phyloP scores from a whole-genome alignment of 257 asterid genomes.

The Solanum rostratum region DNA sequence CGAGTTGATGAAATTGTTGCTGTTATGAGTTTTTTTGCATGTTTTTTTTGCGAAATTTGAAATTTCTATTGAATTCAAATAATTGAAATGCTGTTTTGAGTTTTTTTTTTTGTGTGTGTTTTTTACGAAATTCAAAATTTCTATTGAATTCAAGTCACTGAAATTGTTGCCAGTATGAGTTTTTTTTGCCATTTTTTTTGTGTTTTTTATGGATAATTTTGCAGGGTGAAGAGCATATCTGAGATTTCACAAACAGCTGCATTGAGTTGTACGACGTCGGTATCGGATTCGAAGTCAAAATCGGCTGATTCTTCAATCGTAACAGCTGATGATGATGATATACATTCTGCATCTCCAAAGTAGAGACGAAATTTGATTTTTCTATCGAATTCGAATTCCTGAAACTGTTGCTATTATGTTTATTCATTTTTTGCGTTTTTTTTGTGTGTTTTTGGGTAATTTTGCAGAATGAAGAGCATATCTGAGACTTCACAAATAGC shows the following conservation, averaged over 20 bases:
- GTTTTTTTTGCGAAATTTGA: not conserved
- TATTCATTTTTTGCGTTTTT: not conserved
- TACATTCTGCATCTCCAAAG: constrained; percentile 15
- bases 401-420: not conserved
- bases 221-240: constrained; percentile 11
- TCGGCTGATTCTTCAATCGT: not conserved
- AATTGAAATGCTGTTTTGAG: not conserved
- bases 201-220: not conserved
- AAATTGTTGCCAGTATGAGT: not conserved
- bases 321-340: not conserved
- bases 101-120: not conserved
- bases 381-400: not conserved
- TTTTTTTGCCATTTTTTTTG: not conserved
- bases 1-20: not conserved
- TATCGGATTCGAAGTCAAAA: not conserved
- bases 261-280: not conserved
- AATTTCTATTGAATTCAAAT: not conserved
- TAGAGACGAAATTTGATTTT: not conserved
- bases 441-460: no score
- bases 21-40: not conserved
- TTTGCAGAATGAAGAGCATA: constrained; percentile 13
- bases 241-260: not conserved
- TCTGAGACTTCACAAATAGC: not conserved
- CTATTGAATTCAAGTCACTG: not conserved
- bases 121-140: not conserved